Percentiles rank a stretch among this genome's conserved stretches.
Evolutionary conservation across 2,329 filamentous ascomycete genomes (phyloP).

Genomic region (Parastagonospora avenae): DNA sequence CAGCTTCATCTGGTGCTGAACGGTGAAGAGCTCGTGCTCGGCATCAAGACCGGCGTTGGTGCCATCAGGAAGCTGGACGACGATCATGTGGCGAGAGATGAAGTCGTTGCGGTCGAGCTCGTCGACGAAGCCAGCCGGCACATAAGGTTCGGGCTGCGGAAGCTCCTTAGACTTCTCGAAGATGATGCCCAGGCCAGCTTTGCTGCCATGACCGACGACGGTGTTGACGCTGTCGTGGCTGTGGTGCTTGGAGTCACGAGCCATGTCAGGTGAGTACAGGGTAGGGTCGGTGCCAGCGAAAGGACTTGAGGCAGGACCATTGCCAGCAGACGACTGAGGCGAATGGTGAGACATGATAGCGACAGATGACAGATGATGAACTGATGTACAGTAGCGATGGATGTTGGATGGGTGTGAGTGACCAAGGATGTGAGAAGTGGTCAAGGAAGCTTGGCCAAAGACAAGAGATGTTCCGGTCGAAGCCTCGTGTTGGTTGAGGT

Average conservation of each 20-base stretch:
- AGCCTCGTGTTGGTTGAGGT: constrained; percentile 8
- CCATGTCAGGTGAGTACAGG: constrained; percentile 32
- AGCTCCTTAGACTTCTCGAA: constrained; percentile 15
- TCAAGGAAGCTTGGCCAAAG: constrained; percentile 15
- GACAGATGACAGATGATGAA: constrained; percentile 16
- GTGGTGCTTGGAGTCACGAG: constrained; percentile 18
- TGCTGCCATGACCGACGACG: constrained; percentile 10
- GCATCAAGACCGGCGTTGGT: constrained; percentile 26
- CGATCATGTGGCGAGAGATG: constrained; percentile 33
- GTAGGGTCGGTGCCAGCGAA: constrained; percentile 35
- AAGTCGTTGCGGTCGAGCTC: constrained; percentile 28
- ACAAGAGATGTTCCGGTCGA: constrained; percentile 15
- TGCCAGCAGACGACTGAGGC: constrained; percentile 25
- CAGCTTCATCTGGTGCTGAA: constrained; percentile 37
- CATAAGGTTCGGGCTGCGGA: constrained; percentile 17
- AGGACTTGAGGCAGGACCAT: constrained; percentile 31
- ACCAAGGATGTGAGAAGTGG: constrained; percentile 1
- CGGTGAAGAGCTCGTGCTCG: constrained; percentile 28
- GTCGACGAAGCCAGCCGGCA: constrained; percentile 28
- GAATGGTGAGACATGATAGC: constrained; percentile 33
- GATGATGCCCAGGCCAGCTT: constrained; percentile 8
- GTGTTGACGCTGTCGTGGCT: constrained; percentile 17
- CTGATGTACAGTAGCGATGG: constrained; percentile 26
- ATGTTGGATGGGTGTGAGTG: constrained; percentile 11
- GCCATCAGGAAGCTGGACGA: constrained; percentile 25